phyloP scores from a whole-genome alignment of 257 asterid species.

The Lantana camara region DNA sequence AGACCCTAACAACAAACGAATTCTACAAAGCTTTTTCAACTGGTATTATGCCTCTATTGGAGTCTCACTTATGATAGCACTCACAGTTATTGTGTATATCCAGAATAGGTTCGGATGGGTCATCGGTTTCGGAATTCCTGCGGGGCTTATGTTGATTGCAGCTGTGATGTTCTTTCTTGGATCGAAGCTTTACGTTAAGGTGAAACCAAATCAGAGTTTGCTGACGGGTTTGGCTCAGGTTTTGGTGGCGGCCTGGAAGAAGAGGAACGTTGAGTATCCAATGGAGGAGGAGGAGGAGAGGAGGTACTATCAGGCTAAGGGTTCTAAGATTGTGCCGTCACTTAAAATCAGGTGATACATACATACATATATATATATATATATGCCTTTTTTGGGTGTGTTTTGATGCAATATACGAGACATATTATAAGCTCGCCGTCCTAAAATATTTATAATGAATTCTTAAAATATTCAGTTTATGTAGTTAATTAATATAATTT shows the following conservation, averaged over 20 bases:
- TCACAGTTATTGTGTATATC: slow-evolving; percentile 57
- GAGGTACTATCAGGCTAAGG: slow-evolving; percentile 35
- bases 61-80: slow-evolving; percentile 49
- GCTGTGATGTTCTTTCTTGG: slow-evolving; percentile 51
- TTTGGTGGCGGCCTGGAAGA: slow-evolving; percentile 50
- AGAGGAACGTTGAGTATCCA: slow-evolving; percentile 38
- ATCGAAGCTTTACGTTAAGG: slow-evolving; percentile 45
- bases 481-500: no score
- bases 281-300: slow-evolving; percentile 17
- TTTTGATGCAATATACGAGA: no score
- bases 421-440: no score
- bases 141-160: slow-evolving; percentile 52
- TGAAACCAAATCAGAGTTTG: slow-evolving; percentile 55
- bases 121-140: slow-evolving; percentile 69
- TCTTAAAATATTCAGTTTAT: no score
- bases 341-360: slow-evolving; percentile 49
- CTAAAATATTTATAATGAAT: no score
- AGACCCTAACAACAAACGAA: slow-evolving; percentile 52
- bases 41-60: slow-evolving; percentile 70
- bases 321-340: slow-evolving; percentile 44
- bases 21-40: slow-evolving; percentile 62
- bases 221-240: slow-evolving; percentile 57
- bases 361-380: no score
- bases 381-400: no score
- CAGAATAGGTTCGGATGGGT: slow-evolving; percentile 62